These are phyloP conservation scores for Peronospora belbahrii DNA, from an alignment of 352 stramenopile genomes.

Conservation along the genomic window DNA sequence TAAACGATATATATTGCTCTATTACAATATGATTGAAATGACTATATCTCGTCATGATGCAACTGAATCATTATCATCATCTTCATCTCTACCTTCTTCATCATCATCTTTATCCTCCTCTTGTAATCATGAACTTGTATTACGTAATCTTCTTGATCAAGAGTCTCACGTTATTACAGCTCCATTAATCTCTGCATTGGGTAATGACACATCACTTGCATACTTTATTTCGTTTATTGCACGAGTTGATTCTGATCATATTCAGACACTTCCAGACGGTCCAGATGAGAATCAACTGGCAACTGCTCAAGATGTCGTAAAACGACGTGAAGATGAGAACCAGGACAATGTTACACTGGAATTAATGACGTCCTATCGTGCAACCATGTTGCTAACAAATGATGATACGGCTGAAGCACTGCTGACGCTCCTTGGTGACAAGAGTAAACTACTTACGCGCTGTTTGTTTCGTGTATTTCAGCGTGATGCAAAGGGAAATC, in stretches of 20 bases:
- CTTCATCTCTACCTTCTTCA: constrained; percentile 8
- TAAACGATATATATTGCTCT: neutral
- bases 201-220: constrained; percentile 48
- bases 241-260: constrained; percentile 28
- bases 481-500: constrained; percentile 51
- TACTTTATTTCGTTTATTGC: constrained; percentile 61
- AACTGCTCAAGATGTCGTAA: constrained; percentile 6
- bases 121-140: constrained; percentile 35
- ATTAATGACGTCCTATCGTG: constrained; percentile 69
- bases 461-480: constrained; percentile 82
- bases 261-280: constrained; percentile 30
- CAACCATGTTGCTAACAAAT: constrained; percentile 86
- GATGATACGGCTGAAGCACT: constrained; percentile 75
- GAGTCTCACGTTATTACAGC: constrained; percentile 45
- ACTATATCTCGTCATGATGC: constrained; percentile 29
- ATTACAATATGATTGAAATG: constrained; percentile 29
- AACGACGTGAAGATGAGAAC: constrained; percentile 23
- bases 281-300: constrained; percentile 26
- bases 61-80: constrained; percentile 18
- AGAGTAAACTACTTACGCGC: constrained; percentile 66
- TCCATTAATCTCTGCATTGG: constrained; percentile 54
- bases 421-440: constrained; percentile 74
- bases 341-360: constrained; percentile 43
- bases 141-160: constrained; percentile 39
- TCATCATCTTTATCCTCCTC: constrained; percentile 4